A percentile compares a stretch with the other conserved stretches of the same genome.
Conservation (phyloP, 2,329 filamentous ascomycete genomes). For the Metarhizium humberi region DNA sequence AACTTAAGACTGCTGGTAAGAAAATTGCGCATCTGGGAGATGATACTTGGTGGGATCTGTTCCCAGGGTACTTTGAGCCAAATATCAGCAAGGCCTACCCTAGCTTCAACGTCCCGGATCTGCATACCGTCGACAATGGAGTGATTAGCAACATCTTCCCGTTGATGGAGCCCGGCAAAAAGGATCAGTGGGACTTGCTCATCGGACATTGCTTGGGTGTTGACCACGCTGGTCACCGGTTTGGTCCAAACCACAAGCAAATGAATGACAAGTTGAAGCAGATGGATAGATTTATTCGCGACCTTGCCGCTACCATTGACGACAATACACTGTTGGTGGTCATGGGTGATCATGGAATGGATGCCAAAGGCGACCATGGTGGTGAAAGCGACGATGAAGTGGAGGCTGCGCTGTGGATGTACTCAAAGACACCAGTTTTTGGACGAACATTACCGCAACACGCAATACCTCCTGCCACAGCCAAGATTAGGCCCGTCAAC, state of each 20-base stretch:
- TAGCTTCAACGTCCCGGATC: constrained; percentile 96
- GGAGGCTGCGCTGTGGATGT: constrained; percentile 96
- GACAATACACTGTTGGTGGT: constrained; percentile 83
- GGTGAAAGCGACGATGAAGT: constrained; percentile 96
- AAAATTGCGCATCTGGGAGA: constrained; percentile 91
- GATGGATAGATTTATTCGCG: constrained; percentile 74
- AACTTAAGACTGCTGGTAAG: constrained; percentile 56
- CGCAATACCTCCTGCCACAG: constrained; percentile 52
- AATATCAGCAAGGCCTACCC: constrained; percentile 85
- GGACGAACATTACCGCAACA: constrained; percentile 60
- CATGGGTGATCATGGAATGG: constrained; percentile 99
- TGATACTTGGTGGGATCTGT: constrained; percentile 91
- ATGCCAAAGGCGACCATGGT: constrained; percentile 93
- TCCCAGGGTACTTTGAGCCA: constrained; percentile 85
- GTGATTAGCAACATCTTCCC: constrained; percentile 88
- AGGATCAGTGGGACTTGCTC: constrained; percentile 79
- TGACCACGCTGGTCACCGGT: constrained; percentile 93
- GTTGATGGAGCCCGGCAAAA: constrained; percentile 56
- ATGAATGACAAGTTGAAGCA: constrained; percentile 87
- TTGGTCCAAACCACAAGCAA: constrained; percentile 83
- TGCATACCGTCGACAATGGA: constrained; percentile 94
- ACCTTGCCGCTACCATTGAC: constrained; percentile 64
- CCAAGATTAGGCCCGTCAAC: constrained; percentile 65
- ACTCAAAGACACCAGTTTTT: constrained; percentile 79
- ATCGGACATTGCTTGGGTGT: constrained; percentile 92